Evolutionary conservation across 2,329 filamentous ascomycete genomes (phyloP), one percentile per base, ranked within the genome.

Genomic region (Exophiala alcalophila): DNA sequence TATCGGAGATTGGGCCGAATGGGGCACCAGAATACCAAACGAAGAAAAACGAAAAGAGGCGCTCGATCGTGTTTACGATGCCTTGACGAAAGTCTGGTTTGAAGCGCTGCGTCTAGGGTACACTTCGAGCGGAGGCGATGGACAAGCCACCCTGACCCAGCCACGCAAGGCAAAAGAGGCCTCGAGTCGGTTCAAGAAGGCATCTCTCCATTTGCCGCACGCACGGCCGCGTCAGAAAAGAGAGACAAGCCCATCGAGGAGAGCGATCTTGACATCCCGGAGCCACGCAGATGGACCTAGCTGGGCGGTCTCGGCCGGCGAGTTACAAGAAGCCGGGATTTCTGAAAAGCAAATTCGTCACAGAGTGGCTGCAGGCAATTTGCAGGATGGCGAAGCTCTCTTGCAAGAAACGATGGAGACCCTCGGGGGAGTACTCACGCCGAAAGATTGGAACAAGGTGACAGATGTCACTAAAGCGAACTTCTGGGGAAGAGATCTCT

Each of bases 21-120:
- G 52, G 37, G 46, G 43, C 9, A 26, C 48, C 10, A 41, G 36
- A 14, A 50, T 57, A 18, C 16, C 39, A 24, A 41, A 56, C 23
- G 47, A 44, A 2, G 23, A 45, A 21, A 23, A 28, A 31, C 45
- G 52, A 7, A 39, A 39, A 24, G 45, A 50, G 18, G 26, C 54
- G 11, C 36, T 55, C 12, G 45, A 52, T 21, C 40, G 28, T 12
- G 52, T 48, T 8, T 50, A 47, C 24, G 44, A 44, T 2, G 49
- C 45, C 11, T 43, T 53, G 35, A 37, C 49, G 18, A 46, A 49
- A 5, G 47, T 47, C 3, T 56, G 54, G 54, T 47, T 37, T 20
- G 51, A 51, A 43, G 49, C 49, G 12, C 27, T 52, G 14, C 45
- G 49, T 11, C n/a, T 49, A 18, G 49, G 41, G 10, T 49, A 46